Evolutionary conservation across 225 moss, liverwort and hornwort species (phyloP).

Genomic region (Polytrichum commune): DNA sequence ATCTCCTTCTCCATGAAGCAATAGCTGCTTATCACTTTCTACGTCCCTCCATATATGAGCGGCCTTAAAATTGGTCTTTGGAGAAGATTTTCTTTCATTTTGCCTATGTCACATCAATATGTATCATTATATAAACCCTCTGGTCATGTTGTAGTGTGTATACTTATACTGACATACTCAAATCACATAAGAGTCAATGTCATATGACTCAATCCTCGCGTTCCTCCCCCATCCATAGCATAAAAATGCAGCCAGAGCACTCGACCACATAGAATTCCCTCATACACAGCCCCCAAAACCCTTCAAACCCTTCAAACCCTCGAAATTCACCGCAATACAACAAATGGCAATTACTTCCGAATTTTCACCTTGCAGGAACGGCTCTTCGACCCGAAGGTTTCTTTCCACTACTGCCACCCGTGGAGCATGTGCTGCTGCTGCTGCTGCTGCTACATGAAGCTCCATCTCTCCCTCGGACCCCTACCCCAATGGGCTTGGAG

Average conservation of each 20-base stretch:
- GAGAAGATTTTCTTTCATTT: too few species aligned
- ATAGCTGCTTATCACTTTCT: too few species aligned
- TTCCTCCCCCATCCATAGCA: neutral
- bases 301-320: neutral
- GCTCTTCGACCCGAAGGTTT: neutral
- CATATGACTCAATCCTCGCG: neutral
- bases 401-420: neutral
- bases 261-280: neutral
- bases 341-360: neutral
- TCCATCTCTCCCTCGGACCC: slow-evolving; percentile 6
- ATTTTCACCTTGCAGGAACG: neutral
- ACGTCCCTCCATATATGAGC: too few species aligned
- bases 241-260: neutral
- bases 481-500: slow-evolving; percentile 1
- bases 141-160: too few species aligned
- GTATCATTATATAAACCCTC: too few species aligned
- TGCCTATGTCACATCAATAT: too few species aligned
- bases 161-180: too few species aligned
- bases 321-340: neutral
- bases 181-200: too few species aligned
- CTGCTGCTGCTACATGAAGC: slow-evolving; percentile 1
- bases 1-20: neutral
- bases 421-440: slow-evolving; percentile 6
- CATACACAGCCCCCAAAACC: neutral
- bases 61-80: too few species aligned